phyloP scores from a whole-genome alignment of 768 basidiomycete species.

The Roridomyces roridus region DNA sequence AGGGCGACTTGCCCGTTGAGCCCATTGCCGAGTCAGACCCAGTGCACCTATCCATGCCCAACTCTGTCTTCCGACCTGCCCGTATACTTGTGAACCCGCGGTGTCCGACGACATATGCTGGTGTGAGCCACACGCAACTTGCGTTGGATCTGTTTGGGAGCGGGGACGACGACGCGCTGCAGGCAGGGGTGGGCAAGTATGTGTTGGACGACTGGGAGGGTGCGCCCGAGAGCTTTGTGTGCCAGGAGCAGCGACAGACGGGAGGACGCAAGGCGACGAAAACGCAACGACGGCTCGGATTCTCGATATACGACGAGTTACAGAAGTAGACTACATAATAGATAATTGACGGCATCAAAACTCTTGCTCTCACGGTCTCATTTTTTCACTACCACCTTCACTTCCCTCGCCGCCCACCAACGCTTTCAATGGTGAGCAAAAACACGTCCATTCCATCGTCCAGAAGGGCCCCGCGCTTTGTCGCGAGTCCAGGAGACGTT shows the following conservation, averaged over 20 bases:
- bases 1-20: slow-evolving; percentile 50
- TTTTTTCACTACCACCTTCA: no score
- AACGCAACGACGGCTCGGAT: slow-evolving; percentile 83
- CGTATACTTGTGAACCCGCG: slow-evolving; percentile 95
- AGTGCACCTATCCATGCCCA: slow-evolving; percentile 72
- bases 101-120: slow-evolving; percentile 97
- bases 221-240: slow-evolving; percentile 97
- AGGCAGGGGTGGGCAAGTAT: slow-evolving; percentile 68
- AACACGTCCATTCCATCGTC: no score
- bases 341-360: no score
- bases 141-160: slow-evolving; percentile 92
- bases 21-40: slow-evolving; percentile 40
- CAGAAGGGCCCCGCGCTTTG: no score
- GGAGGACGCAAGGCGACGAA: slow-evolving; percentile 90
- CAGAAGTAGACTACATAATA: slow-evolving; percentile 29
- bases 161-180: slow-evolving; percentile 65
- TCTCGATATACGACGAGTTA: slow-evolving; percentile 83
- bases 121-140: slow-evolving; percentile 94
- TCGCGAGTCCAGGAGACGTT: no score
- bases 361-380: no score
- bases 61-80: slow-evolving; percentile 86
- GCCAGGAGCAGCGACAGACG: slow-evolving; percentile 92
- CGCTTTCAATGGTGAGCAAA: no score
- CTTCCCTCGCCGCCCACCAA: no score
- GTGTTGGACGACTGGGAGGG: slow-evolving; percentile 94